phyloP scores from a whole-genome alignment of 1,139 yeast genomes.

The Suhomyces chickasaworum region DNA sequence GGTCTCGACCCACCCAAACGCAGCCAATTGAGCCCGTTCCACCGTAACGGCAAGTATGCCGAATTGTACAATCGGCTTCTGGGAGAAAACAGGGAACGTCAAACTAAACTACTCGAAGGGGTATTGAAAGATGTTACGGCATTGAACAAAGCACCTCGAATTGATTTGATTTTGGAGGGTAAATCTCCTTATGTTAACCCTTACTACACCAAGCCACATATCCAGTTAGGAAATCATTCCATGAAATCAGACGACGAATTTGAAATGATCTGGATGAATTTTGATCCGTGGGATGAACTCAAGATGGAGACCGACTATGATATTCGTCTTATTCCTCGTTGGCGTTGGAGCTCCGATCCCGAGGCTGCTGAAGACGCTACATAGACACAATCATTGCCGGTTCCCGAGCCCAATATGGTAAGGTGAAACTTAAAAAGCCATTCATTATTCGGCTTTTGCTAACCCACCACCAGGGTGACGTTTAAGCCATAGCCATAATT shows the following conservation, averaged over 20 bases:
- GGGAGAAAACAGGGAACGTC: constrained; percentile 26
- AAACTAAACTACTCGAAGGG: constrained; percentile 24
- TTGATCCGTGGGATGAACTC: constrained; percentile 57
- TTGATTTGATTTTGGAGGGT: constrained; percentile 42
- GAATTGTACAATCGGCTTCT: constrained; percentile 32
- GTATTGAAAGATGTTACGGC: constrained; percentile 37
- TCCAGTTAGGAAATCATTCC: constrained; percentile 40
- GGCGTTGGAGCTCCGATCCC: constrained; percentile 11
- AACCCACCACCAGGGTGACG: not conserved
- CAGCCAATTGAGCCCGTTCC: constrained; percentile 10
- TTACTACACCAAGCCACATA: constrained; percentile 33
- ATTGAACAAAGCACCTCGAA: constrained; percentile 39
- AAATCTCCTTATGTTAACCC: constrained; percentile 19
- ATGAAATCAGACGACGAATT: constrained; percentile 46
- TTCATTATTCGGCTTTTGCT: not conserved
- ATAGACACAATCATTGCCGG: too few species aligned
- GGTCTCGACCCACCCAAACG: not conserved
- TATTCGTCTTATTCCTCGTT: constrained; percentile 45
- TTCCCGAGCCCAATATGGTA: not conserved
- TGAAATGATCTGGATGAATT: constrained; percentile 48
- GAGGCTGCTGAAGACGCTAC: not conserved
- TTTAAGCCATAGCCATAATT: not conserved
- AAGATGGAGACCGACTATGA: constrained; percentile 43
- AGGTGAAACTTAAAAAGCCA: not conserved
- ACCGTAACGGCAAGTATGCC: constrained; percentile 20